Percentiles rank a stretch among this genome's conserved stretches.
Conservation (phyloP, 163 green algal genomes). For the Coccomyxa subellipsoidea region DNA sequence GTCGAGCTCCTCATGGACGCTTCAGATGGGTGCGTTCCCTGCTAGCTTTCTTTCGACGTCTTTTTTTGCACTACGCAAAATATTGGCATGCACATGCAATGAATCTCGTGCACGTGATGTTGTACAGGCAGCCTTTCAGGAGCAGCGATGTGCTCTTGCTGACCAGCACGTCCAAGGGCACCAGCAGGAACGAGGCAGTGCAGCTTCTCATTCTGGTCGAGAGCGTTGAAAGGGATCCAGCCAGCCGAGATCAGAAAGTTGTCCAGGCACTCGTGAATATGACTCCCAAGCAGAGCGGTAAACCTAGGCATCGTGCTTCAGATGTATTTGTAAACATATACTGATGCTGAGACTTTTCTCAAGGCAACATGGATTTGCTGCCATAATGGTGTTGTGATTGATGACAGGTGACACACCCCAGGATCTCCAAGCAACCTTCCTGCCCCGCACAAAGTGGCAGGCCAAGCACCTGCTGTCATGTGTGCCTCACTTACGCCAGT, state of each 20-base stretch:
- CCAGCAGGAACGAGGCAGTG: neutral
- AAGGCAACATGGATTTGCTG: too few species aligned
- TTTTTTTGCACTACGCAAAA: neutral
- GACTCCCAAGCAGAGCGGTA: neutral
- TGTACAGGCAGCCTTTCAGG: neutral
- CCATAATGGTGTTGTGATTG: neutral
- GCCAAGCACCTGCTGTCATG: conserved; percentile 31
- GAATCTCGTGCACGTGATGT: too few species aligned
- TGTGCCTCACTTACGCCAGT: conserved; percentile 42
- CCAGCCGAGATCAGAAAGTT: neutral
- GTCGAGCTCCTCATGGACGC: neutral
- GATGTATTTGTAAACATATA: too few species aligned
- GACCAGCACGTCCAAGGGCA: neutral
- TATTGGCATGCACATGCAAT: neutral
- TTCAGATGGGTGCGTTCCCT: neutral
- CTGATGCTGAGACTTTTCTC: too few species aligned
- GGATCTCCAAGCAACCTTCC: neutral
- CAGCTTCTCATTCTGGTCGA: neutral
- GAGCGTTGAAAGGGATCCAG: neutral
- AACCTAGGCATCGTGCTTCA: too few species aligned
- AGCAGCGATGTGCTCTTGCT: neutral
- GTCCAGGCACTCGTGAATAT: neutral
- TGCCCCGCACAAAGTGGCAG: conserved; percentile 24
- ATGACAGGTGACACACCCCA: neutral
- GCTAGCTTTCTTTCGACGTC: neutral